Evolutionary conservation across 2,329 filamentous ascomycete genomes (phyloP).

Genomic region (Alternaria arbusti): DNA sequence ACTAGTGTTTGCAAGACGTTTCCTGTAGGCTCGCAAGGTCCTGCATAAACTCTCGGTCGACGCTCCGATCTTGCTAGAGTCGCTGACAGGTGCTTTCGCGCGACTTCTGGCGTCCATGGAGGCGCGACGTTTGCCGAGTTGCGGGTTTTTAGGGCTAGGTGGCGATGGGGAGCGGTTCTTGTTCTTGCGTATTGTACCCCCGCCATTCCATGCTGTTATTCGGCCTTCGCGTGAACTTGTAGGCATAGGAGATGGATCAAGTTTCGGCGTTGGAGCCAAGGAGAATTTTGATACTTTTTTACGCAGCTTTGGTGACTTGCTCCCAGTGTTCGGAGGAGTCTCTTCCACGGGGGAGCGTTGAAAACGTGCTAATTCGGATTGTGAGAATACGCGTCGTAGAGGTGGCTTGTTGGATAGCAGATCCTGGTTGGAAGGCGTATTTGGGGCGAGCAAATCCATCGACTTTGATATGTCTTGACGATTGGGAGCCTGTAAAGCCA

Average conservation of each 20-base stretch:
- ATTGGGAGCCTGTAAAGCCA: slow-evolving; percentile 36
- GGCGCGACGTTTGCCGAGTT: slow-evolving; percentile 51
- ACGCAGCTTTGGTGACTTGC: slow-evolving; percentile 58
- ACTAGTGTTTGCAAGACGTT: slow-evolving; percentile 59
- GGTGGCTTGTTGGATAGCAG: slow-evolving; percentile 65
- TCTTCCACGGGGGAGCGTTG: slow-evolving; percentile 57
- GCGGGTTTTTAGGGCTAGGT: slow-evolving; percentile 45
- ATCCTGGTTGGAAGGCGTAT: slow-evolving; percentile 41
- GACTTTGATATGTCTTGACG: slow-evolving; percentile 45
- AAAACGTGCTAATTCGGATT: slow-evolving; percentile 84
- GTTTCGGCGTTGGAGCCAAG: slow-evolving; percentile 53
- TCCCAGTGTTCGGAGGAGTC: slow-evolving; percentile 47
- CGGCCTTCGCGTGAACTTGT: slow-evolving; percentile 31
- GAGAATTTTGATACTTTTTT: slow-evolving; percentile 62
- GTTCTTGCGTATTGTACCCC: slow-evolving; percentile 34
- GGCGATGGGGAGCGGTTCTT: slow-evolving; percentile 53
- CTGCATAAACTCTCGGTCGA: slow-evolving; percentile 64
- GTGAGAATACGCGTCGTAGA: slow-evolving; percentile 83
- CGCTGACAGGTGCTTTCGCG: slow-evolving; percentile 48
- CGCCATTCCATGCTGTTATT: slow-evolving; percentile 19
- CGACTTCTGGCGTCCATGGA: slow-evolving; percentile 60
- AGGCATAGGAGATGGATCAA: slow-evolving; percentile 51
- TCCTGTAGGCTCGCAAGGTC: slow-evolving; percentile 64
- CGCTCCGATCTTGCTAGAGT: slow-evolving; percentile 43
- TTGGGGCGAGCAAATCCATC: slow-evolving; percentile 45